A percentile compares a stretch with the other conserved stretches of the same genome.
These are phyloP conservation scores for Penicillium angulare DNA, from an alignment of 495 filamentous ascomycete genomes.

Conservation along the genomic window DNA sequence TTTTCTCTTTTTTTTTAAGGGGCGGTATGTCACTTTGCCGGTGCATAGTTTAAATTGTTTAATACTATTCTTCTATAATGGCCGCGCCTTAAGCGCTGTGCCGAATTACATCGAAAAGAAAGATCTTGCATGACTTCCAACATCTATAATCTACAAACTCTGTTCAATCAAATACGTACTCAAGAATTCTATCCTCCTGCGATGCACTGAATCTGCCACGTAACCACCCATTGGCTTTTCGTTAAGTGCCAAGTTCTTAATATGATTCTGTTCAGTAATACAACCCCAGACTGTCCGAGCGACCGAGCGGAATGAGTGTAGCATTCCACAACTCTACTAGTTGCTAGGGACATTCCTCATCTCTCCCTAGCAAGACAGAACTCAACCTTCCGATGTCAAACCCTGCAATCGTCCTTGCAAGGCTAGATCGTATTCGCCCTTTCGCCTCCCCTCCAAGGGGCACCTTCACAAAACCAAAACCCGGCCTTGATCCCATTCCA, in stretches of 20 bases:
- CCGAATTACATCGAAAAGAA: constrained; percentile 3
- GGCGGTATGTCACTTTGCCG: constrained; percentile 12
- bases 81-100: constrained; percentile 6
- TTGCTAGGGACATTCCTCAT: constrained; percentile 16
- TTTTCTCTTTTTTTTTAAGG: constrained; percentile 12
- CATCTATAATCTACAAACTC: no score
- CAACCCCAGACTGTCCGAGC: constrained; percentile 5
- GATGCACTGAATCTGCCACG: no score
- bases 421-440: background rate
- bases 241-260: background rate
- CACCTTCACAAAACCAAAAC: background rate
- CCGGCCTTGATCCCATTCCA: constrained; percentile 23
- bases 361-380: background rate
- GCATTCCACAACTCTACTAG: constrained; percentile 15
- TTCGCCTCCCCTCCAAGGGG: background rate
- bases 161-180: no score
- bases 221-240: no score
- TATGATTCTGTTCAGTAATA: background rate
- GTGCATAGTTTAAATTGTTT: constrained; percentile 32
- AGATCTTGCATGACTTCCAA: no score
- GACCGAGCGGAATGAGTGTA: constrained; percentile 14
- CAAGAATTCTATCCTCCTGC: no score
- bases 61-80: constrained; percentile 25
- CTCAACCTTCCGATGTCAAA: background rate
- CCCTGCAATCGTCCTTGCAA: background rate